Conservation (phyloP, 768 basidiomycete genomes). For the Rhodotorula paludigena region DNA sequence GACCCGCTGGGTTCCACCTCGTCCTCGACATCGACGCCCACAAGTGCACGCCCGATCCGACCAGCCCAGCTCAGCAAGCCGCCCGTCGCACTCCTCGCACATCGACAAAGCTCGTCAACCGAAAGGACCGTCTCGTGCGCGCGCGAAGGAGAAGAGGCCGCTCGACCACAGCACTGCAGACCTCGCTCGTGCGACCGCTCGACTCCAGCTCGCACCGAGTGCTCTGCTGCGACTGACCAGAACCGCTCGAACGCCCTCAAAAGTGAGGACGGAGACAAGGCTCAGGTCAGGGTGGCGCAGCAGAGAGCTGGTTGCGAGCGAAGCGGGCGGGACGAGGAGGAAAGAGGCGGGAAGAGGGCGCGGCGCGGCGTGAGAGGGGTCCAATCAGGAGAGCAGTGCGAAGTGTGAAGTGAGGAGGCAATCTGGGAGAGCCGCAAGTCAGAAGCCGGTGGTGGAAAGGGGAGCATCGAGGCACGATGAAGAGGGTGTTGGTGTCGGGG, state of each 20-base stretch:
- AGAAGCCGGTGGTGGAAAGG: not conserved
- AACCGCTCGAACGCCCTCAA: conserved; percentile 13
- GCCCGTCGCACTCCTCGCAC: not conserved
- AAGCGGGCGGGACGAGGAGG: not conserved
- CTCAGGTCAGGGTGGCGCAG: not conserved
- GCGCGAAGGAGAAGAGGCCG: not conserved
- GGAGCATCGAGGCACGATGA: not conserved
- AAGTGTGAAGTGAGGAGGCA: not conserved
- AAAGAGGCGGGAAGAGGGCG: not conserved
- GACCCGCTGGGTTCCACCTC: conserved; percentile 1
- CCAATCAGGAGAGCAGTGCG: conserved; percentile 6
- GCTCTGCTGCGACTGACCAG: not conserved
- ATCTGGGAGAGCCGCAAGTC: too few relatives aligned
- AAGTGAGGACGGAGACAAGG: conserved; percentile 8
- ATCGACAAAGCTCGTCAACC: not conserved
- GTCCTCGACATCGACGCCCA: not conserved
- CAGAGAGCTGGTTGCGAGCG: not conserved
- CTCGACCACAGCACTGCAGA: not conserved
- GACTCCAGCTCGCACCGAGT: too few relatives aligned
- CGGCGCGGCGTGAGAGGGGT: not conserved
- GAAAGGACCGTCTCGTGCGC: not conserved
- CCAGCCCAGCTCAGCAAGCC: not conserved
- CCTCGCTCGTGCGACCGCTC: not conserved
- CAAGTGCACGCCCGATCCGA: not conserved
- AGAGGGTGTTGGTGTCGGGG: conserved; percentile 25